Conservation (phyloP, 2,329 filamentous ascomycete species). For the Chaetomium strumarium region DNA sequence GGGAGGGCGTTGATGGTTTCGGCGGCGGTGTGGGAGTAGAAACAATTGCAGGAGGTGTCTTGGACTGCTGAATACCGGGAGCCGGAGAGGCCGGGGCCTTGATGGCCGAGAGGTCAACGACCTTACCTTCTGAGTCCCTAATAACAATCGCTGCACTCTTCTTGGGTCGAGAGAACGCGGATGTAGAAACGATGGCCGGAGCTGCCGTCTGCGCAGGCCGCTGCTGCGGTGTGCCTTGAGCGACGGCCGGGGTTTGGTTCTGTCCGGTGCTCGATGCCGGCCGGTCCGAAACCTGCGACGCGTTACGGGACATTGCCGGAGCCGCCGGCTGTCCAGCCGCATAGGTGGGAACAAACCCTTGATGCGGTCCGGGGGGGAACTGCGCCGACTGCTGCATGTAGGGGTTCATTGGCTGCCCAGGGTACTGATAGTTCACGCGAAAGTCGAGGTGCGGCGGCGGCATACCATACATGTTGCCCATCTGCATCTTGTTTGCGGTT, state of each 20-base stretch:
- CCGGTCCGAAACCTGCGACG: constrained; percentile 70
- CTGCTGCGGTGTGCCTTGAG: constrained; percentile 55
- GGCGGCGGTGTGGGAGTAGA: constrained; percentile 76
- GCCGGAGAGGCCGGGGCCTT: constrained; percentile 54
- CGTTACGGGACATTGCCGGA: constrained; percentile 76
- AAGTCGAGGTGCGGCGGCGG: constrained; percentile 27
- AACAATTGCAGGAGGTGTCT: constrained; percentile 64
- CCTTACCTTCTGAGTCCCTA: constrained; percentile 75
- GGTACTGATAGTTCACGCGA: constrained; percentile 29
- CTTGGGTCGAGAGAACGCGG: constrained; percentile 45
- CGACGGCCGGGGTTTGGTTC: constrained; percentile 53
- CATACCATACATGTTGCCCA: constrained; percentile 30
- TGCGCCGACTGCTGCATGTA: constrained; percentile 44
- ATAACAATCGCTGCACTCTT: constrained; percentile 77
- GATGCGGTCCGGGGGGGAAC: constrained; percentile 47
- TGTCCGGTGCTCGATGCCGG: constrained; percentile 61
- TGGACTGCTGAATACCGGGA: constrained; percentile 49
- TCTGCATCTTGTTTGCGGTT: constrained; percentile 60
- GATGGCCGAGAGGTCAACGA: constrained; percentile 59
- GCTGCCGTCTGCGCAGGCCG: constrained; percentile 52
- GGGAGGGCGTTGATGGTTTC: constrained; percentile 62
- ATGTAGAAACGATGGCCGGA: constrained; percentile 36
- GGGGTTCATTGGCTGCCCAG: constrained; percentile 35
- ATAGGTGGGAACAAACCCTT: constrained; percentile 39
- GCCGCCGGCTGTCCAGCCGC: constrained; percentile 37